phyloP scores from a whole-genome alignment of 1,139 yeast species.

The Suhomyces maxii region DNA sequence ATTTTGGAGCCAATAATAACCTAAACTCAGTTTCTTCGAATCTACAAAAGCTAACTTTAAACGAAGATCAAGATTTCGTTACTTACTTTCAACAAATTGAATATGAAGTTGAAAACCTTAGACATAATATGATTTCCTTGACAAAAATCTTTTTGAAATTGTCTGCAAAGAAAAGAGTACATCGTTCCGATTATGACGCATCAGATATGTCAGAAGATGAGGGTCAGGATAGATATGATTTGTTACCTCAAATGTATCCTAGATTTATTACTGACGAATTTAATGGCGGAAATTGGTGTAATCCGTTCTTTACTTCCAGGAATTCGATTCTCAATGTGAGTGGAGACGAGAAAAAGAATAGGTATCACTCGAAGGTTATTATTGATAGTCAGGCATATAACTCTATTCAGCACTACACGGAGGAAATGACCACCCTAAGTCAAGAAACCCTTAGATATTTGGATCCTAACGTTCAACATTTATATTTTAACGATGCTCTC shows the following conservation, averaged over 20 bases:
- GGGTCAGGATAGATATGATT: slow-evolving; percentile 38
- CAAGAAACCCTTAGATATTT: slow-evolving; percentile 43
- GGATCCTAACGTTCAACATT: slow-evolving; percentile 34
- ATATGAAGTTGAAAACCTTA: slow-evolving; percentile 35
- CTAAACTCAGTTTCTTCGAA: slow-evolving; percentile 4
- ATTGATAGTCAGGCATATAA: slow-evolving; percentile 52
- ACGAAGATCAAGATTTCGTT: slow-evolving; percentile 13
- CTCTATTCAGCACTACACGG: slow-evolving; percentile 34
- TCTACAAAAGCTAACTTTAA: slow-evolving; percentile 8
- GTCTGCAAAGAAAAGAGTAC: slow-evolving; percentile 35
- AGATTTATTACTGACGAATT: slow-evolving; percentile 62
- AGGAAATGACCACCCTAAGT: slow-evolving; percentile 39
- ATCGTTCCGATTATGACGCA: slow-evolving; percentile 38
- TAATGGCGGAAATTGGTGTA: slow-evolving; percentile 75
- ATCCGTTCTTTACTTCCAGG: slow-evolving; percentile 55
- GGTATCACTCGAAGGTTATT: slow-evolving; percentile 46
- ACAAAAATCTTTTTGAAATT: slow-evolving; percentile 31
- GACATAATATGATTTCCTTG: slow-evolving; percentile 30
- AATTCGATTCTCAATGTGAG: slow-evolving; percentile 44
- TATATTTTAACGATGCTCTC: slow-evolving; percentile 33
- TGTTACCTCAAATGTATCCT: slow-evolving; percentile 67
- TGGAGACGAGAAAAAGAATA: slow-evolving; percentile 47
- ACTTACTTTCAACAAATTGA: slow-evolving; percentile 40
- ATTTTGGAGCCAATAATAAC: background rate
- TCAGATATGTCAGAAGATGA: slow-evolving; percentile 38